Conservation (phyloP, 306 rosid genomes). For the Rosa multiflora region DNA sequence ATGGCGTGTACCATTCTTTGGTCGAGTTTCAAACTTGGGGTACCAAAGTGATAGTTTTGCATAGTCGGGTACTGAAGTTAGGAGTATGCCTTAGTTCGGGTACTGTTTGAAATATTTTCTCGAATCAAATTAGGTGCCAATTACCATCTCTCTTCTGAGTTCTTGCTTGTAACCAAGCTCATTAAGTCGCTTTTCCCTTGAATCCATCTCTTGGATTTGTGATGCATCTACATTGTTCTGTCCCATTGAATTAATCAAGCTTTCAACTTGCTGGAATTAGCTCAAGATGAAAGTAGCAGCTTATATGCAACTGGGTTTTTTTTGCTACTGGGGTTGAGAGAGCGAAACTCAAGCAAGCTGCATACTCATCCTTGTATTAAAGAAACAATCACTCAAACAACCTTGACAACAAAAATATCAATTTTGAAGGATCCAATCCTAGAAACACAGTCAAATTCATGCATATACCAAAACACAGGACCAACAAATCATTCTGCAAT, state of each 20-base stretch:
- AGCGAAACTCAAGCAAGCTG: neutral
- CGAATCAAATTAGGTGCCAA: neutral
- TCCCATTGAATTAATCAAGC: neutral
- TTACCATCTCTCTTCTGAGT: constrained; percentile 79
- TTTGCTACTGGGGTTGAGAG: neutral
- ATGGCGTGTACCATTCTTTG: no score
- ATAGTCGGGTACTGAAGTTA: no score
- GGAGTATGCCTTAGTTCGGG: no score
- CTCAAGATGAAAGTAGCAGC: neutral
- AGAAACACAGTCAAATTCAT: no score
- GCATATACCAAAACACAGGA: no score
- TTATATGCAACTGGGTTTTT: neutral
- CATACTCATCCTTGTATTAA: neutral
- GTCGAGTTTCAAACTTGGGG: no score
- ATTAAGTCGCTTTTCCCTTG: constrained; percentile 74
- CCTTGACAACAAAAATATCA: no score
- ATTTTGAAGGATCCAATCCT: no score
- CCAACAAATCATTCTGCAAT: no score
- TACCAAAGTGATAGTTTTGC: no score
- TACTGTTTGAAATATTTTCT: no score
- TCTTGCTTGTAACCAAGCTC: constrained; percentile 93
- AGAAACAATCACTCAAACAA: no score
- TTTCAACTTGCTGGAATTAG: neutral
- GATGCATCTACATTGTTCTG: constrained; percentile 18
- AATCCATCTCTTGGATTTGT: constrained; percentile 45